Conservation (phyloP, 108 stramenopile genomes). For the Nitzschia sp. region DNA sequence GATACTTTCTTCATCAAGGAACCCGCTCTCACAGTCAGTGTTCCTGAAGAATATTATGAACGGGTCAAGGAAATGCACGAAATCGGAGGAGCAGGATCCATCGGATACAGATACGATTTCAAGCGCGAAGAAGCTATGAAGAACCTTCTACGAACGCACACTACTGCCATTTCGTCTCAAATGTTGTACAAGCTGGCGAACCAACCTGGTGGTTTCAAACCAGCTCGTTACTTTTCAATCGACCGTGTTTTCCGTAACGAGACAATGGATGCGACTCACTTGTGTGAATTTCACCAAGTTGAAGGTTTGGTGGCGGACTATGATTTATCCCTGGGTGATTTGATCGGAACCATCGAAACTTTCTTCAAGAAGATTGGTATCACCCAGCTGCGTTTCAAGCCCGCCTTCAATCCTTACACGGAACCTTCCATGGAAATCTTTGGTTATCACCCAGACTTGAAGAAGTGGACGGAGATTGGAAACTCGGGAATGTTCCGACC, state of each 20-base stretch:
- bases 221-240: conserved; percentile 96
- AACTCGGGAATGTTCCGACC: conserved; percentile 99
- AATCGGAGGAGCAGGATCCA: conserved; percentile 90
- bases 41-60: conserved; percentile 97
- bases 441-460: conserved; percentile 99
- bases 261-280: conserved; percentile 99
- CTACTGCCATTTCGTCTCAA: conserved; percentile 95
- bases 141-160: conserved; percentile 97
- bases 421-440: conserved; percentile 99
- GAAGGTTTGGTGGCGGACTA: conserved; percentile 99
- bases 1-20: conserved; percentile 99
- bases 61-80: conserved; percentile 98
- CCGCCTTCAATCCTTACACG: conserved; percentile 99
- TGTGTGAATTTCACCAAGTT: conserved; percentile 99
- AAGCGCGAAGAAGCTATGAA: conserved; percentile 96
- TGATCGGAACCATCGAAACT: conserved; percentile 98
- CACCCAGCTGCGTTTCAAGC: conserved; percentile 98
- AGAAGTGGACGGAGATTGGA: conserved; percentile 99
- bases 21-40: conserved; percentile 76
- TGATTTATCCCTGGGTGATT: conserved; percentile 94
- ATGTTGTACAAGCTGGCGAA: conserved; percentile 98
- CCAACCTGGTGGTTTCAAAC: conserved; percentile 95
- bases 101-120: conserved; percentile 97
- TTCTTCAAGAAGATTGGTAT: conserved; percentile 99
- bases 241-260: conserved; percentile 99